Base-by-base conservation (phyloP, 768 basidiomycete species). In the Amanita rubescens region DNA sequence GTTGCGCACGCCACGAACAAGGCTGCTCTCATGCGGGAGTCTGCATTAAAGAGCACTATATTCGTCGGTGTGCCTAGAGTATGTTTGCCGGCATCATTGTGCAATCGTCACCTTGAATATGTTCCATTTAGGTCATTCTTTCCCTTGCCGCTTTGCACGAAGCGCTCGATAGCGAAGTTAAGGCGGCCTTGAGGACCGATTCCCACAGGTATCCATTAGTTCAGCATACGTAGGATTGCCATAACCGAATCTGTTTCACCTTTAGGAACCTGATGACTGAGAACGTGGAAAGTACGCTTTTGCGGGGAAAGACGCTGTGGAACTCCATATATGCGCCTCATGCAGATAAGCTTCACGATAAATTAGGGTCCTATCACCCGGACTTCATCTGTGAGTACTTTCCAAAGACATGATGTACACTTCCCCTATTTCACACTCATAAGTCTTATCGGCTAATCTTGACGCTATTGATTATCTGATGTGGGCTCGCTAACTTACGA, bases 11-110 rank as follows among this genome's bases (percentile, higher is more conserved):
- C 84, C 48, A 75, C 87, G 55, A 78, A 80, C 68, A 84, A 77
- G 65, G 89, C 88, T 57, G 87, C 90, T 58, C 66, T 91, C 59
- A 93, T 95, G 81, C 79, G 93, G 42, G 93, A 95, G 72, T 81
- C 89, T 27, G 89, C 88, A 27, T 64, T 95, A 66, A 95, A 95
- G 73, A 91, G 90, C 64, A 80, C 82, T 63, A 87, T 93, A 61
- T 94, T 95, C 64, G 81, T 91, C 52, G 90, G 90, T 42, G 88
- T 92, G 51, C 89, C 90, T 60, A 77, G 87, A 66, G 89, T 90
- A 65, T 72, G 82, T 69, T 37, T 43, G 22, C 32, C 32, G 50
- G 55, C 50, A 55, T 55, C 54, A 51, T 62, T 60, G 58, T 8
- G 57, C 69, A 39, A n/a, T n/a, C n/a, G 11, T 46, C 22, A 35